These are phyloP conservation scores for Bonnemaisonia californica DNA, from an alignment of 31 red algal genomes.

Conservation along the genomic window DNA sequence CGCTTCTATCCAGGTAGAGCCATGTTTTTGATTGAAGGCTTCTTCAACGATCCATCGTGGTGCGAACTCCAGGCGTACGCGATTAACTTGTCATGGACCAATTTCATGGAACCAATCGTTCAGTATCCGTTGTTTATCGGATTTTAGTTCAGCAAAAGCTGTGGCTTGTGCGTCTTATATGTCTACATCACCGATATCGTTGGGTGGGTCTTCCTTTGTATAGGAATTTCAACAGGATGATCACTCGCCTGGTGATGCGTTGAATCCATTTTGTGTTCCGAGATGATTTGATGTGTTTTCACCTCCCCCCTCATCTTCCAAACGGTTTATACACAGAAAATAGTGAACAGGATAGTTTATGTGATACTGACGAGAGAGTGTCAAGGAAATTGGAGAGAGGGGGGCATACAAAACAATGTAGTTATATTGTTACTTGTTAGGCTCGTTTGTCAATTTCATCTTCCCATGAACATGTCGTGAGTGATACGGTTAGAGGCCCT, in stretches of 20 bases:
- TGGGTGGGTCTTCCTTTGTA: no score
- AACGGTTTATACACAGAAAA: no score
- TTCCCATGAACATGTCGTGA: neutral
- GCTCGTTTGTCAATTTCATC: neutral
- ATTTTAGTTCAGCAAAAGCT: neutral
- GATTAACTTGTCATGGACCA: neutral
- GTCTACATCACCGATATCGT: no score
- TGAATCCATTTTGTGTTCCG: no score
- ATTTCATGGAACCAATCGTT: neutral
- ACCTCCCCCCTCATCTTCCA: no score
- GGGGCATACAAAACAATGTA: no score
- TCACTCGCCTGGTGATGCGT: no score
- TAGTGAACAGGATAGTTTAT: no score
- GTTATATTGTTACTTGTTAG: neutral
- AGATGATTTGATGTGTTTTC: no score
- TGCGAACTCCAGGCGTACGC: neutral
- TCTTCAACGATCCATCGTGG: slow-evolving; percentile 5
- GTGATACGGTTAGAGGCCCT: neutral
- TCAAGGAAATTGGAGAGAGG: neutral
- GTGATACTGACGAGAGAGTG: no score
- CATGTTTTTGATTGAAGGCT: neutral
- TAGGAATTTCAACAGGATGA: no score
- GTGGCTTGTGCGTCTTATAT: no score
- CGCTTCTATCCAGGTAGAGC: neutral
- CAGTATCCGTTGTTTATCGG: neutral